Evolutionary conservation across 139 green algal genomes (phyloP).

Genomic region (Asterochloris erici): DNA sequence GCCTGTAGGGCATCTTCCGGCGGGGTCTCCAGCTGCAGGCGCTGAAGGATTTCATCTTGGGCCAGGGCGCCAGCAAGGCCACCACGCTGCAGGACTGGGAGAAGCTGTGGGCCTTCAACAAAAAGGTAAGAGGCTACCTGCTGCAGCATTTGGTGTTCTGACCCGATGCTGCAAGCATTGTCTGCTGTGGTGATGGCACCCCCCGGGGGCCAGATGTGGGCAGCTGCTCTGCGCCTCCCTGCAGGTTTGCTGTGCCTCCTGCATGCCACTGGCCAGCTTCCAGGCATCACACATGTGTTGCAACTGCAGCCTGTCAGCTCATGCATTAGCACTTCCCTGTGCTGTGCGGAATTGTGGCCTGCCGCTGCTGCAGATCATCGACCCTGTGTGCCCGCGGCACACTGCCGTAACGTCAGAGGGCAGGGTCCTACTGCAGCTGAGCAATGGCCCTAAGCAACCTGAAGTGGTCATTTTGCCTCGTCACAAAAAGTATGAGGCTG

Average conservation of each 20-base stretch:
- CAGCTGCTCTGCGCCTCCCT: too few relatives aligned
- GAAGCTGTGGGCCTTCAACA: conserved; percentile 99
- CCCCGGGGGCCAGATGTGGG: too few relatives aligned
- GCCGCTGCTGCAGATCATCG: conserved; percentile 57
- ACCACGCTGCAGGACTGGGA: conserved; percentile 93
- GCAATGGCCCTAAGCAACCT: conserved; percentile 51
- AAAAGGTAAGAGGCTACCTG: conserved; percentile 49
- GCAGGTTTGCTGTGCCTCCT: too few relatives aligned
- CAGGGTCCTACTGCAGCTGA: conserved; percentile 57
- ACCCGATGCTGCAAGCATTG: too few relatives aligned
- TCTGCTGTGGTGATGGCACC: too few relatives aligned
- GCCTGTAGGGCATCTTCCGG: conserved; percentile 21
- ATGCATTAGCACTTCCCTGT: too few relatives aligned
- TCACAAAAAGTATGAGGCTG: conserved; percentile 91
- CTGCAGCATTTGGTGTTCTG: too few relatives aligned
- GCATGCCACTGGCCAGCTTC: too few relatives aligned
- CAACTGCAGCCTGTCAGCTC: too few relatives aligned
- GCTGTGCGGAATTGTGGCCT: too few relatives aligned
- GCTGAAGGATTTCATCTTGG: conserved; percentile 94
- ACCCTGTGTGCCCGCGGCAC: conserved; percentile 73
- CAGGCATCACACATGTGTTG: too few relatives aligned
- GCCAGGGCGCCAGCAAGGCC: conserved; percentile 92
- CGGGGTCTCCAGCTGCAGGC: conserved; percentile 58
- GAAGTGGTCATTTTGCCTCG: conserved; percentile 58
- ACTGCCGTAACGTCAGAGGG: conserved; percentile 66